Evolutionary conservation across 78 protist species (phyloP), one percentile per base, ranked within the genome.

Genomic region (Cavenderia fasciculata): DNA sequence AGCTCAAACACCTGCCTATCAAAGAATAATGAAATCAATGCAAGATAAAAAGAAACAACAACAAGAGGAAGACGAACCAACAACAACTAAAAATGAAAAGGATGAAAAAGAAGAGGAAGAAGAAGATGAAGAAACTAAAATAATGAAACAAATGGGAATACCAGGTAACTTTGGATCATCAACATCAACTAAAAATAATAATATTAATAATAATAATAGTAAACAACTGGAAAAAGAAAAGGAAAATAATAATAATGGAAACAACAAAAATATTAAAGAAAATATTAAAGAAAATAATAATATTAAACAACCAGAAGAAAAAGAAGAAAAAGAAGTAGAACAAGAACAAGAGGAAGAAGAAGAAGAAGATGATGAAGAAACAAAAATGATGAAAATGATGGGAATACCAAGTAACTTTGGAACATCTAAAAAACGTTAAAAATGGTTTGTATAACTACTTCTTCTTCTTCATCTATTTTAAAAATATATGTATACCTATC

Each of bases 131-230:
- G 72, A 63, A 40, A 27, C 14, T 8, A 47, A 43, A 38, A 43
- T 38, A 38, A n/a, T 63, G 14, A 36, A 51, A 23, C 46, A 69
- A n/a, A 52, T 82, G 33, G 89, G 89, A 36, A 19, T 82, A 41
- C 89, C 89, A 56, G 56, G 65, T 29, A 51, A 56, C 43, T 82
- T 82, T 82, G 89, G 89, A 41, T 51, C 71, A 23, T 43, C 89
- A 38, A 82, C n/a, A n/a, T n/a, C n/a, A n/a, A n/a, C n/a, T n/a
- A n/a, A n/a, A n/a, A n/a, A n/a, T 41, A 29, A 71, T 59, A 29
- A 23, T 38, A 46, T 27, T 59, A 25, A 2, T 4, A 7, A 75
- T 59, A 59, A 75, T 46, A 61, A 54, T 47, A 63, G 7, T 63
- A 34, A 63, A 43, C 18, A 47, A 63, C 6, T 8, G 38, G 11